Conservation (phyloP, 1,284 basidiomycete genomes). For the Xanthoconium separans region DNA sequence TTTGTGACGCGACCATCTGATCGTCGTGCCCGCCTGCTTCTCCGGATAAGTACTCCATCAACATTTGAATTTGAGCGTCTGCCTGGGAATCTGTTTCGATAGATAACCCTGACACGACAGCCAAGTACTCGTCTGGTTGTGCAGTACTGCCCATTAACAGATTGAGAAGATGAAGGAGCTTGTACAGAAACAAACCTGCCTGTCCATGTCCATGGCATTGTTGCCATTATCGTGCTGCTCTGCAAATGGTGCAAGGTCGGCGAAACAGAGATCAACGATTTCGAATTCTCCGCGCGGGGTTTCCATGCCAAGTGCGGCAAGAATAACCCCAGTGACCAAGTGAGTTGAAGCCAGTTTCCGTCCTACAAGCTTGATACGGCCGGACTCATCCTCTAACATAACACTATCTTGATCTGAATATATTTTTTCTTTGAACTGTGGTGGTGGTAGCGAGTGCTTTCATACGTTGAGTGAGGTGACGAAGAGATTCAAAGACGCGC, state of each 20-base stretch:
- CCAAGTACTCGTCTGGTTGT: slow-evolving; percentile 69
- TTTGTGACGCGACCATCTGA: slow-evolving; percentile 61
- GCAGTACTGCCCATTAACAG: slow-evolving; percentile 6
- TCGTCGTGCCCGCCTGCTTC: slow-evolving; percentile 76
- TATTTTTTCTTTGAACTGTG: slow-evolving; percentile 72
- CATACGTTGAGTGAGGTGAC: slow-evolving; percentile 2
- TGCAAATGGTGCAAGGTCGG: slow-evolving; percentile 68
- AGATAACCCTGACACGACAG: slow-evolving; percentile 80
- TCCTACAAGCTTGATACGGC: slow-evolving; percentile 87
- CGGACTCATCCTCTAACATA: slow-evolving; percentile 95
- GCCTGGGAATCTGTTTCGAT: slow-evolving; percentile 59
- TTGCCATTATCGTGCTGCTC: slow-evolving; percentile 32
- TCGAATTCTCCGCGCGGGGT: slow-evolving; percentile 90
- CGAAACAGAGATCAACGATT: slow-evolving; percentile 87
- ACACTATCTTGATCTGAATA: slow-evolving; percentile 78
- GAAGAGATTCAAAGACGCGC: slow-evolving; percentile 29
- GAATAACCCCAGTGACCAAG: slow-evolving; percentile 88
- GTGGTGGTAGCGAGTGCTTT: slow-evolving; percentile 88
- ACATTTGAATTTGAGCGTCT: slow-evolving; percentile 76
- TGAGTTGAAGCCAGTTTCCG: slow-evolving; percentile 51
- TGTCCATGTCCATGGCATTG: slow-evolving; percentile 51
- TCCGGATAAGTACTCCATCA: slow-evolving; percentile 86
- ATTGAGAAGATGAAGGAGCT: slow-evolving; percentile 13
- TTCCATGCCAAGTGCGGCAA: slow-evolving; percentile 89
- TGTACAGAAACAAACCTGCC: slow-evolving; percentile 19